These are phyloP conservation scores for Trichoderma virens DNA, from an alignment of 495 filamentous ascomycete genomes.

Conservation along the genomic window DNA sequence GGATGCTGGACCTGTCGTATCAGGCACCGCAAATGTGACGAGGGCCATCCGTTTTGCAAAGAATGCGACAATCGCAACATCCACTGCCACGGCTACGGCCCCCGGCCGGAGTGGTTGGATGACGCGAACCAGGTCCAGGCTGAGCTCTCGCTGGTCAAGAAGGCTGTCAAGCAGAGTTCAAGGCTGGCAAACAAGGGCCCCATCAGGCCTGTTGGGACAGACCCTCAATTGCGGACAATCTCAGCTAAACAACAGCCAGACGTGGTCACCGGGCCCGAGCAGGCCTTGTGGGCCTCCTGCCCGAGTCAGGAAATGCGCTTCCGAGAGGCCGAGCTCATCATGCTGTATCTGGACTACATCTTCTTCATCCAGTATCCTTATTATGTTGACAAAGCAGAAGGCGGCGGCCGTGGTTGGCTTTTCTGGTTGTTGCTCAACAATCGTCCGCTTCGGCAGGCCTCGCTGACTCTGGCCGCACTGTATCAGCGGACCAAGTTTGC, in stretches of 20 bases:
- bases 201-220: neutral
- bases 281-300: conserved; percentile 1
- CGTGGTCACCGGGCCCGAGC: neutral
- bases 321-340: conserved; percentile 6
- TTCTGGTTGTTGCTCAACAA: conserved; percentile 7
- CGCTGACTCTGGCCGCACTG: conserved; percentile 1
- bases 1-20: conserved; percentile 38
- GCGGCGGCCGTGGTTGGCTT: conserved; percentile 11
- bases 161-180: neutral
- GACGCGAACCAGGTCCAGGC: conserved; percentile 23
- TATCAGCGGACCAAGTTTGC: conserved; percentile 4
- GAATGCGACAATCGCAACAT: conserved; percentile 26
- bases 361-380: conserved; percentile 8
- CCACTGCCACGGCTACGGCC: conserved; percentile 26
- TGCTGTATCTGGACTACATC: conserved; percentile 11
- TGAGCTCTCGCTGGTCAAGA: conserved; percentile 9
- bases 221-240: neutral
- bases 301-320: conserved; percentile 1
- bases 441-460: conserved; percentile 1
- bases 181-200: neutral
- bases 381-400: neutral
- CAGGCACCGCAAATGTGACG: conserved; percentile 35
- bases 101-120: conserved; percentile 30
- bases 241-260: neutral
- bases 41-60: conserved; percentile 24